Conservation (phyloP, 2,329 filamentous ascomycete genomes). For the Coniochaeta prunicola region DNA sequence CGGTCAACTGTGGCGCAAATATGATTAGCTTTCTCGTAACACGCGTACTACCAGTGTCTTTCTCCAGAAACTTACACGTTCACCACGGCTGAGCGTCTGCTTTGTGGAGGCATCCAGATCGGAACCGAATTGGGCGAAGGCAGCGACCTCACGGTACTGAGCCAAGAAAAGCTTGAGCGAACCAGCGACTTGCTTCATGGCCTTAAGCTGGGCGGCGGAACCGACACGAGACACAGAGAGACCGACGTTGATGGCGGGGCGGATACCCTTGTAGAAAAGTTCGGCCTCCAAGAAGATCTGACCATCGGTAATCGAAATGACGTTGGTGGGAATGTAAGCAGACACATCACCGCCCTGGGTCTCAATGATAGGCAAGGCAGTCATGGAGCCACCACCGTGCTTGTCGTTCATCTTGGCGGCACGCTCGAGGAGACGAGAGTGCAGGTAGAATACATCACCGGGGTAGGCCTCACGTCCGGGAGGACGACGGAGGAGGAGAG, state of each 20-base stretch:
- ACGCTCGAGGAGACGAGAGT: conserved; percentile 98
- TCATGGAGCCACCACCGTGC: conserved; percentile 91
- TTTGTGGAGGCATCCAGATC: conserved; percentile 98
- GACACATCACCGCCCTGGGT: conserved; percentile 99
- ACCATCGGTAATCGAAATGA: conserved; percentile 99
- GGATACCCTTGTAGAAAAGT: conserved; percentile 99
- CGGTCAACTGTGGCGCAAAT: conserved; percentile 57
- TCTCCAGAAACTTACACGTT: conserved; percentile 62
- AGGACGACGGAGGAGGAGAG: conserved; percentile 91
- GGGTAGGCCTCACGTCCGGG: conserved; percentile 99
- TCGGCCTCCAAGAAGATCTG: conserved; percentile 99
- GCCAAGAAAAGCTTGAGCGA: conserved; percentile 99
- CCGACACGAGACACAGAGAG: conserved; percentile 99
- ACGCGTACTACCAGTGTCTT: neutral
- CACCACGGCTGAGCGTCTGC: conserved; percentile 96
- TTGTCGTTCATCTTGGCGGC: conserved; percentile 98
- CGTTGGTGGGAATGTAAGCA: conserved; percentile 99
- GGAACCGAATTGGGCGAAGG: conserved; percentile 99
- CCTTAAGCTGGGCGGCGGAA: conserved; percentile 98
- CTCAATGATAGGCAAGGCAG: conserved; percentile 95
- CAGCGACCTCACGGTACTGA: conserved; percentile 99
- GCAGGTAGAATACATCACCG: conserved; percentile 98
- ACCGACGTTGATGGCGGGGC: conserved; percentile 99
- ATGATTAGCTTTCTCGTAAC: conserved; percentile 13
- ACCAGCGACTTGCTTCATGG: conserved; percentile 99